Percentiles rank a stretch among this genome's conserved stretches.
Conservation (phyloP, 257 asterid species). For the Solanum medicagineum region DNA sequence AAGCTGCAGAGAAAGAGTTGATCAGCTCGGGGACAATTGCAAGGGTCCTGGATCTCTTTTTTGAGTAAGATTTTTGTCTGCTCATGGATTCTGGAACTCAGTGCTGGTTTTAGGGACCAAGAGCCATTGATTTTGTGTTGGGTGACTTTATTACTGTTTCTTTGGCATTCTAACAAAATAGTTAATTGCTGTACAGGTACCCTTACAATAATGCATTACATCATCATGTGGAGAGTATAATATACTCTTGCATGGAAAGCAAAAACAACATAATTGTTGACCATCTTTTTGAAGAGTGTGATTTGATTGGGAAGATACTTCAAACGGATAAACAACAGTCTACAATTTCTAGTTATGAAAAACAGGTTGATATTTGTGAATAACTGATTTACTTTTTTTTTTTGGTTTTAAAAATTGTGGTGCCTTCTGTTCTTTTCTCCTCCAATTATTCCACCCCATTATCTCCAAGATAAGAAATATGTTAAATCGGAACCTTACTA, state of each 20-base stretch:
- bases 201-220: slow-evolving; percentile 90
- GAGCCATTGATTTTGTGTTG: background rate
- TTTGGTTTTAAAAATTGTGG: background rate
- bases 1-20: slow-evolving; percentile 72
- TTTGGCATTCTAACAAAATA: background rate
- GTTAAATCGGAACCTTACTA: background rate
- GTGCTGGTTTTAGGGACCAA: background rate
- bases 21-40: slow-evolving; percentile 65
- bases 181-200: slow-evolving; percentile 37
- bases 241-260: slow-evolving; percentile 80
- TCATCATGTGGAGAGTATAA: slow-evolving; percentile 89
- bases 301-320: slow-evolving; percentile 62
- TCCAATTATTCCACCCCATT: background rate
- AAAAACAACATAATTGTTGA: slow-evolving; percentile 38
- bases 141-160: background rate
- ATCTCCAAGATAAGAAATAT: background rate
- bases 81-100: background rate
- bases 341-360: slow-evolving; percentile 34
- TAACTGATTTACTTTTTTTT: background rate
- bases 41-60: slow-evolving; percentile 76
- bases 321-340: slow-evolving; percentile 54
- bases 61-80: slow-evolving; percentile 48
- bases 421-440: background rate
- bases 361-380: slow-evolving; percentile 33
- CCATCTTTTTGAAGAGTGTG: slow-evolving; percentile 67